These are phyloP conservation scores for Oryza australiensis DNA, from an alignment of 176 grass and related monocot species.

Conservation along the genomic window DNA sequence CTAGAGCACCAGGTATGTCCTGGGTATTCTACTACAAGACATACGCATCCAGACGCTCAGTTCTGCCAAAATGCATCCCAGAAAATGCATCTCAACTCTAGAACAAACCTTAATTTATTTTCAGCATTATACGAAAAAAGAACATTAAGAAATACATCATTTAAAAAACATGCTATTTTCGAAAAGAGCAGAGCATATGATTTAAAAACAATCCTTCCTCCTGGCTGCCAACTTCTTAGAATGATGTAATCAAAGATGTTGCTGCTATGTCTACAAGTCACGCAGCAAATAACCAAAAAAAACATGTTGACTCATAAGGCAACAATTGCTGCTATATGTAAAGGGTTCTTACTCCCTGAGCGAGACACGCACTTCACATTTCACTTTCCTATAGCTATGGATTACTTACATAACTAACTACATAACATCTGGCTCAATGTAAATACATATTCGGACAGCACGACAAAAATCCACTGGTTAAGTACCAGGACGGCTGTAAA, in stretches of 20 bases:
- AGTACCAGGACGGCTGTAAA: not conserved
- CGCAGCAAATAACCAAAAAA: too few relatives aligned
- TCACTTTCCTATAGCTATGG: conserved; percentile 2
- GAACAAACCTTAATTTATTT: too few relatives aligned
- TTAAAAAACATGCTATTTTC: not conserved
- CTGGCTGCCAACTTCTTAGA: not conserved
- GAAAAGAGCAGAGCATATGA: not conserved
- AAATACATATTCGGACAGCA: not conserved
- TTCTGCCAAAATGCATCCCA: not conserved
- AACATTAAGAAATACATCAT: not conserved
- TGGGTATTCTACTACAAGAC: not conserved
- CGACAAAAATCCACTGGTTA: not conserved
- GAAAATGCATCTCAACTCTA: not conserved
- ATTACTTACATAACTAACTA: conserved; percentile 21
- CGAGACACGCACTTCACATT: not conserved
- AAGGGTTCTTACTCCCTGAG: not conserved
- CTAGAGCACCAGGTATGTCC: too few relatives aligned
- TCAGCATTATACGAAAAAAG: too few relatives aligned
- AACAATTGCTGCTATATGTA: not conserved
- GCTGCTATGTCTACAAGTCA: not conserved
- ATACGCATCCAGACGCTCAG: not conserved
- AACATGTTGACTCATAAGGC: too few relatives aligned
- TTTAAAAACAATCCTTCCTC: not conserved
- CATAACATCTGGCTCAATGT: conserved; percentile 5
- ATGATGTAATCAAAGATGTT: not conserved